These are phyloP conservation scores for Candolleomyces eurysporus DNA, from an alignment of 768 basidiomycete genomes.

Conservation along the genomic window DNA sequence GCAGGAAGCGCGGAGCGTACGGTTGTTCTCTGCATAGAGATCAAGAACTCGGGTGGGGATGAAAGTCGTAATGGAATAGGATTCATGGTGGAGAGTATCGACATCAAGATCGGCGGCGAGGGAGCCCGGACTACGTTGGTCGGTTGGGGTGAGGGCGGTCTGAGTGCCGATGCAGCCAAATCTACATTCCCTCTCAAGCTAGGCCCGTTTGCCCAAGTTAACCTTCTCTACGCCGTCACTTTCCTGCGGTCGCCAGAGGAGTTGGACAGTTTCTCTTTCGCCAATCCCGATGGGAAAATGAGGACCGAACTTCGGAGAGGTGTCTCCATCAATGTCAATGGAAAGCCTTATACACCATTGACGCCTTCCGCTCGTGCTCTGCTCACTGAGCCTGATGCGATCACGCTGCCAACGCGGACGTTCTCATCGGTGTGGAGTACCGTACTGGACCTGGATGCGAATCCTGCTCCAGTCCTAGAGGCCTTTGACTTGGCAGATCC, in stretches of 20 bases:
- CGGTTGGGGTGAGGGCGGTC: slow-evolving; percentile 57
- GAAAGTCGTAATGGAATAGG: slow-evolving; percentile 40
- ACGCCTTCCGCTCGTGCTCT: slow-evolving; percentile 16
- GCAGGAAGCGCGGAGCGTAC: slow-evolving; percentile 79
- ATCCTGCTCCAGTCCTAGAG: slow-evolving; percentile 29
- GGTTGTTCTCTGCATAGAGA: slow-evolving; percentile 86
- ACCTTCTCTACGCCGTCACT: slow-evolving; percentile 86
- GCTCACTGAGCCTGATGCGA: slow-evolving; percentile 16
- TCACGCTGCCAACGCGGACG: slow-evolving; percentile 60
- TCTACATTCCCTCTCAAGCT: slow-evolving; percentile 70
- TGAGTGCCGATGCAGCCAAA: slow-evolving; percentile 37
- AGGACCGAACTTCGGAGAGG: slow-evolving; percentile 62
- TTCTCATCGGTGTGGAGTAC: slow-evolving; percentile 93
- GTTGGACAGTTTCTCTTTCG: slow-evolving; percentile 40
- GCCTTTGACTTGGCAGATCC: slow-evolving; percentile 31
- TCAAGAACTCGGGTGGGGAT: slow-evolving; percentile 78
- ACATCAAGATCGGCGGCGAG: slow-evolving; percentile 72
- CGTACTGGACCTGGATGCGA: slow-evolving; percentile 68
- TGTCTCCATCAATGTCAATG: slow-evolving; percentile 77
- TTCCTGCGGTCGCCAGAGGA: slow-evolving; percentile 69
- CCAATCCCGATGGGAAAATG: slow-evolving; percentile 21
- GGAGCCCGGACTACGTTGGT: slow-evolving; percentile 49
- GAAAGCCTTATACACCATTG: slow-evolving; percentile 56
- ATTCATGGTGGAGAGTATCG: slow-evolving; percentile 74
- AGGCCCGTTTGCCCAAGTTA: slow-evolving; percentile 77